Evolutionary conservation across 768 basidiomycete genomes (phyloP).

Genomic region (Lyophyllum shimeji): DNA sequence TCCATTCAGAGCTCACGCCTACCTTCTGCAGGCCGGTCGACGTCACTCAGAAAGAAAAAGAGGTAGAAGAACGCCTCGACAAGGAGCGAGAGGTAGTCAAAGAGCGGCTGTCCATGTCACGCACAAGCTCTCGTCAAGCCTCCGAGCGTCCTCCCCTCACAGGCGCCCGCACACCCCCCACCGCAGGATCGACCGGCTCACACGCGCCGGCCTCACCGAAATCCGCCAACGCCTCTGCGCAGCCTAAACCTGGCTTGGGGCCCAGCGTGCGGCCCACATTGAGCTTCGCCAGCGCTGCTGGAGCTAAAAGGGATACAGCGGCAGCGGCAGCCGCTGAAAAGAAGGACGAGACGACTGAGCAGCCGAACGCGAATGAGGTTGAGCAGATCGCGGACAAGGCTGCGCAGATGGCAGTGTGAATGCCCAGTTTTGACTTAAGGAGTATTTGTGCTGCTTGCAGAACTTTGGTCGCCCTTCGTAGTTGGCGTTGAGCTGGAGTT

Average conservation of each 20-base stretch:
- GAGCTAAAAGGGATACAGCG: slow-evolving; percentile 54
- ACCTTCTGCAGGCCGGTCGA: slow-evolving; percentile 73
- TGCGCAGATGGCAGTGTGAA: slow-evolving; percentile 9
- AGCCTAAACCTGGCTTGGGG: slow-evolving; percentile 30
- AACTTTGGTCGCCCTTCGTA: background rate
- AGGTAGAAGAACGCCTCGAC: slow-evolving; percentile 69
- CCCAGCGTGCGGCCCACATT: slow-evolving; percentile 68
- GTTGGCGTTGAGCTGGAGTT: background rate
- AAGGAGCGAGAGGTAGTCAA: slow-evolving; percentile 61
- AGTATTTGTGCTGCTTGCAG: slow-evolving; percentile 4
- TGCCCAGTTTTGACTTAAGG: slow-evolving; percentile 2
- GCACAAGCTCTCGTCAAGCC: slow-evolving; percentile 49
- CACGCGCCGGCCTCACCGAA: slow-evolving; percentile 26
- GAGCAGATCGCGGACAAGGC: slow-evolving; percentile 20
- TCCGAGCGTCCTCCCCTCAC: slow-evolving; percentile 41
- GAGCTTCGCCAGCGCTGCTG: slow-evolving; percentile 84
- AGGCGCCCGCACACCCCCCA: slow-evolving; percentile 32
- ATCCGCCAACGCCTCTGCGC: slow-evolving; percentile 22
- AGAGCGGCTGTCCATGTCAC: slow-evolving; percentile 52
- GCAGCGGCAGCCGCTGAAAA: slow-evolving; percentile 24
- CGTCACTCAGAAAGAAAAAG: slow-evolving; percentile 71
- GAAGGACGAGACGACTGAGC: slow-evolving; percentile 14
- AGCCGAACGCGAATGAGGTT: slow-evolving; percentile 14
- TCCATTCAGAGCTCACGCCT: slow-evolving; percentile 3
- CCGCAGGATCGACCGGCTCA: slow-evolving; percentile 23